Conservation (phyloP, 129 eudicot genomes). For the carrot (Daucus carota) region DH1_v3.0 NC_030386.2:40293501-40294000, state of each 20-base stretch:
- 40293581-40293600: constrained; percentile 73
- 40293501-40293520: not conserved
- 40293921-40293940: not conserved
- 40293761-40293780: constrained; percentile 15
- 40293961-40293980: not conserved
- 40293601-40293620: constrained; percentile 58
- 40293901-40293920: not conserved
- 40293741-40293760: constrained; percentile 60
- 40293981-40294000: not conserved
- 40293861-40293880: not conserved
- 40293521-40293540: not conserved
- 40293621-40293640: constrained; percentile 84
- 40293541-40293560: not conserved
- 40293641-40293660: constrained; percentile 87
- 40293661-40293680: constrained; percentile 84
- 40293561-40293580: constrained; percentile 99
- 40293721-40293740: constrained; percentile 95
- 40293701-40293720: constrained; percentile 93
- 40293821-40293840: not conserved
- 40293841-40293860: too few relatives aligned
- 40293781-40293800: constrained; percentile 7
- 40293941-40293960: not conserved
- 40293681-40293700: constrained; percentile 99
- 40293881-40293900: not conserved
- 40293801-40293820: constrained; percentile 1